phyloP scores from a whole-genome alignment of 805 yeast genomes.

The Hanseniaspora mollemarum region DNA sequence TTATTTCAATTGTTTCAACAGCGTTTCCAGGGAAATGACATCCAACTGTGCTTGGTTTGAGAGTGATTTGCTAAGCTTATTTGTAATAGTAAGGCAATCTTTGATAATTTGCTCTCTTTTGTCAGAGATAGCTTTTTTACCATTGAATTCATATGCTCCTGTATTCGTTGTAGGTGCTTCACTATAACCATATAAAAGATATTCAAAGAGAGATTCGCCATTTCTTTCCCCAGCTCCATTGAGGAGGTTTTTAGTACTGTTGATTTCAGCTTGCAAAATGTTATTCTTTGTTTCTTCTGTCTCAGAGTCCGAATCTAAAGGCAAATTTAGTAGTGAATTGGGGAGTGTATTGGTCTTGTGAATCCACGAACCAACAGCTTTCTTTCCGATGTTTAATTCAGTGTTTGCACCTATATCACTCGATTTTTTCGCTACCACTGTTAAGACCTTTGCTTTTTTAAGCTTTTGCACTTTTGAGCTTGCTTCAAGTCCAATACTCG shows the following conservation, averaged over 20 bases:
- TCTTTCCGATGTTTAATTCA: neutral
- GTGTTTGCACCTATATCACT: neutral
- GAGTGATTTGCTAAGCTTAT: neutral
- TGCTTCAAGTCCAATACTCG: too few species aligned
- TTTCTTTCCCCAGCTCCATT: neutral
- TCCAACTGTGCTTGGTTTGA: too few species aligned
- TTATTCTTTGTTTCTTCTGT: neutral
- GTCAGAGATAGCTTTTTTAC: too few species aligned
- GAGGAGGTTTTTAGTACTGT: neutral
- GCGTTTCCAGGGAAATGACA: neutral
- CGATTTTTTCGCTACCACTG: neutral
- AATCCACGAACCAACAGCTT: neutral
- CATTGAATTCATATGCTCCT: too few species aligned
- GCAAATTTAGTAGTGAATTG: neutral
- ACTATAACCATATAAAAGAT: slow-evolving; percentile 8
- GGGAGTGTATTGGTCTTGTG: neutral
- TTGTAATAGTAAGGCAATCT: neutral
- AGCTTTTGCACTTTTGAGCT: too few species aligned
- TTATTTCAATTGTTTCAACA: neutral
- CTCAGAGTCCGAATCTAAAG: slow-evolving; percentile 1
- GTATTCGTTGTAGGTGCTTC: neutral
- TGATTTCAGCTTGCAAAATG: too few species aligned
- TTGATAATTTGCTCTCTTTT: too few species aligned
- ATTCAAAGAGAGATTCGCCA: slow-evolving; percentile 6
- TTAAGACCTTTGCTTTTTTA: too few species aligned